phyloP scores from a whole-genome alignment of 805 yeast species.

The Metschnikowia shivogae region DNA sequence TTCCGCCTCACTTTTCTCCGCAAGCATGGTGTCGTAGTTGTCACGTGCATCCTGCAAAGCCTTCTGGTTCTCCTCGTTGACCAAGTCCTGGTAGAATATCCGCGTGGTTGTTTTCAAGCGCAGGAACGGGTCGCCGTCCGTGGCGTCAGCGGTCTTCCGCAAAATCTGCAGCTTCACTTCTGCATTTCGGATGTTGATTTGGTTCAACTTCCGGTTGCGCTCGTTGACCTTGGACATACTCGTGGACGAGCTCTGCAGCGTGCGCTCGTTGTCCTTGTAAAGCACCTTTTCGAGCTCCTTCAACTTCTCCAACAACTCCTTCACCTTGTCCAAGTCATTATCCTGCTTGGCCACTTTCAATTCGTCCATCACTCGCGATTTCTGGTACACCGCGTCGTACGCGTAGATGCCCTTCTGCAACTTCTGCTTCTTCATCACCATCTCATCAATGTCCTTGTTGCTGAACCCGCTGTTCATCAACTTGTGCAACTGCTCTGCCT shows the following conservation, averaged over 20 bases:
- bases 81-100: constrained; percentile 64
- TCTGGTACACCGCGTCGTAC: constrained; percentile 67
- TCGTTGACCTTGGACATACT: constrained; percentile 68
- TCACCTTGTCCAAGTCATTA: constrained; percentile 33
- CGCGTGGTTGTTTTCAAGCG: constrained; percentile 85
- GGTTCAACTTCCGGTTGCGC: constrained; percentile 80
- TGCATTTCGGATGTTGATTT: constrained; percentile 71
- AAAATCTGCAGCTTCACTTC: constrained; percentile 61
- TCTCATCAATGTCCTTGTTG: constrained; percentile 68
- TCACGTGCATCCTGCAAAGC: constrained; percentile 52
- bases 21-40: constrained; percentile 36
- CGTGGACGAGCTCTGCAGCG: constrained; percentile 39
- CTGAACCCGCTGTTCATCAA: constrained; percentile 67
- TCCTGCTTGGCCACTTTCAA: constrained; percentile 69
- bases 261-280: constrained; percentile 27
- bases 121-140: constrained; percentile 76
- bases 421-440: constrained; percentile 68
- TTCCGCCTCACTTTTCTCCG: constrained; percentile 44
- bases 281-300: constrained; percentile 46
- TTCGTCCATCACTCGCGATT: constrained; percentile 68
- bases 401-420: constrained; percentile 46
- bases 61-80: constrained; percentile 54
- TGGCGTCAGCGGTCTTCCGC: constrained; percentile 41
- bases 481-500: constrained; percentile 55
- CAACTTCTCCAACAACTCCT: constrained; percentile 31